Evolutionary conservation across 108 stramenopile species (phyloP).

Genomic region (Skeletonema grethae): DNA sequence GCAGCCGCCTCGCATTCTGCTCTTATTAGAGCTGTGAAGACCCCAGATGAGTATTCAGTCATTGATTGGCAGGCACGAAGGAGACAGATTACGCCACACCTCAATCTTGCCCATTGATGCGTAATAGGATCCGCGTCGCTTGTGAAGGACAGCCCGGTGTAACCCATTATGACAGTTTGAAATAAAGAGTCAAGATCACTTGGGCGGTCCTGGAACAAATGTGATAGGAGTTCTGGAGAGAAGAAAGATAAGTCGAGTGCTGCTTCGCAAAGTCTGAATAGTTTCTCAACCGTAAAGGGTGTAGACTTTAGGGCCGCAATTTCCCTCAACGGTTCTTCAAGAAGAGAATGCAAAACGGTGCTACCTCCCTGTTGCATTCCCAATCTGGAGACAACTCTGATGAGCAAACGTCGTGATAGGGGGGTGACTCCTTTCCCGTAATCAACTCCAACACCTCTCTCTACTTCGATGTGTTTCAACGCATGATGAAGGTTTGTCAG

Average conservation of each 20-base stretch:
- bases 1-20: constrained; percentile 66
- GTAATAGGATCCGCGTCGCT: constrained; percentile 19
- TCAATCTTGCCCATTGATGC: constrained; percentile 72
- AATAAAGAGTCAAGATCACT: constrained; percentile 27
- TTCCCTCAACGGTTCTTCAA: constrained; percentile 19
- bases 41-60: constrained; percentile 34
- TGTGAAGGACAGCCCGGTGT: constrained; percentile 21
- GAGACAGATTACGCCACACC: constrained; percentile 59
- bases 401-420: constrained; percentile 70
- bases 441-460: constrained; percentile 55
- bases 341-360: constrained; percentile 34
- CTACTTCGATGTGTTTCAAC: constrained; percentile 69
- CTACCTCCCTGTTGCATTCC: constrained; percentile 19
- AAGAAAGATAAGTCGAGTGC: constrained; percentile 71
- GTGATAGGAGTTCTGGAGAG: constrained; percentile 44
- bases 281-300: constrained; percentile 24
- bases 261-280: constrained; percentile 62
- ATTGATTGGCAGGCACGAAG: constrained; percentile 48
- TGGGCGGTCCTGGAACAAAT: constrained; percentile 31
- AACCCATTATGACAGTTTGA: constrained; percentile 38
- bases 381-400: constrained; percentile 61
- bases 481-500: constrained; percentile 52
- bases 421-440: constrained; percentile 53
- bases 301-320: constrained; percentile 23
- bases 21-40: constrained; percentile 40